Base-by-base conservation (phyloP, 345 rosid genomes). In the Abelmoschus esculentus region DNA sequence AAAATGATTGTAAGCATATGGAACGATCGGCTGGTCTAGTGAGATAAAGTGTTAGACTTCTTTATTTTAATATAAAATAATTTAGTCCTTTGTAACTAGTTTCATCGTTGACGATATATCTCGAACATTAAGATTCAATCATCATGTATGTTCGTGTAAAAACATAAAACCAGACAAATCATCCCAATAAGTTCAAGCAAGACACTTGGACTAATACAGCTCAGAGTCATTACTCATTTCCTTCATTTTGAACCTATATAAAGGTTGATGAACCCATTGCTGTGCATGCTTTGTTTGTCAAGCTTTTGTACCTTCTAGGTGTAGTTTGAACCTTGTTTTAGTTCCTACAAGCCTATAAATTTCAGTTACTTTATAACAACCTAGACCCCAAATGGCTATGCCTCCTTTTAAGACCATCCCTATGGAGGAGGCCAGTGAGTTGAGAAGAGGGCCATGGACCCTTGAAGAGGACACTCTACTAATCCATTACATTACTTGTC, bases 391-490 rank as follows among this genome's bases (percentile, higher is more conserved):
- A 22, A 22, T 22, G 26, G 26, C 66, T 58, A 73, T 52, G 74
- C 29, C 61, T 58, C 49, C 62, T 71, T 49, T 22, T 31, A 6
- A 36, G 50, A 19, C 56, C 56, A 28, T 7, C 46, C 36, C 55
- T 22, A 73, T 53, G 18, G 86, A 85, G 68, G 61, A 63, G 55
- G 60, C 78, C 6, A 1, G 66, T 28, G 83, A 82, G 69, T 81
- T 93, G 1, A 83, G 98, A 59, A 89, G 96, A 78, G 98, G 85
- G 61, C 98, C 89, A 10, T 90, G 98, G 98, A 90, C 96, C 17
- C 86, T 85, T 60, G 96, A 90, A 76, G 98, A 92, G 75, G 96
- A 92, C 77, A 84, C 84, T 59, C 81, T 86, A 47, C 88, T 92
- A 44, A 73, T 81, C 49, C 87, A 80, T 78, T 83, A 81, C 81